A percentile compares a stretch with the other conserved stretches of the same genome.
Evolutionary conservation across 257 asterid genomes (phyloP).

Genomic region (Nicotiana sylvestris): DNA sequence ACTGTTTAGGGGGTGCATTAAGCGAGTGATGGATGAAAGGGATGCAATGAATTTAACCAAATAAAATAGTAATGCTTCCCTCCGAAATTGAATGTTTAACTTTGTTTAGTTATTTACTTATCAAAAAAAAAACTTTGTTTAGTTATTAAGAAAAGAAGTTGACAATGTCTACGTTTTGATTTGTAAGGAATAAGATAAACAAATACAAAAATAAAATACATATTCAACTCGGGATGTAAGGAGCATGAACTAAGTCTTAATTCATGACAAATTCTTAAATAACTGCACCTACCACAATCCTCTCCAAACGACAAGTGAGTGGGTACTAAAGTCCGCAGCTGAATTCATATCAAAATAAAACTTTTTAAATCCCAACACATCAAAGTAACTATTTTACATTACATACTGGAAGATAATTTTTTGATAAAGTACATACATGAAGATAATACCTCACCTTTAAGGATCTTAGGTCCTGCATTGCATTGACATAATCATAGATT

Average conservation of each 20-base stretch:
- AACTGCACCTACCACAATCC: conserved; percentile 63
- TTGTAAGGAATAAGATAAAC: not conserved
- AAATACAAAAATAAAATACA: not conserved
- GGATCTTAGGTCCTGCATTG: conserved; percentile 61
- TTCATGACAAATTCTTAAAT: not conserved
- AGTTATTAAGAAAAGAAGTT: not conserved
- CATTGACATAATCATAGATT: conserved; percentile 75
- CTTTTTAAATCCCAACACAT: not conserved
- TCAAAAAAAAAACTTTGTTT: not conserved
- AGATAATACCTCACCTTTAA: conserved; percentile 42
- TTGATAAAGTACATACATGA: not conserved
- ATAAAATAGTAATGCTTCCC: not conserved
- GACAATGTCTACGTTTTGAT: not conserved
- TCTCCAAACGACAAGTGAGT: conserved; percentile 75
- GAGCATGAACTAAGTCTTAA: not conserved
- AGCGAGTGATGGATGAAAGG: not conserved
- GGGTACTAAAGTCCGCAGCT: conserved; percentile 76
- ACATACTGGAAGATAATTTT: not conserved
- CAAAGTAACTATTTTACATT: not conserved
- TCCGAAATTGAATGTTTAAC: not conserved
- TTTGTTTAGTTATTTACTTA: not conserved
- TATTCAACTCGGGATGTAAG: not conserved
- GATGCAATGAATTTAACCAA: not conserved
- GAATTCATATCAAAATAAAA: conserved; percentile 30
- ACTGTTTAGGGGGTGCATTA: not conserved